Conservation (phyloP, 2,329 filamentous ascomycete species). For the Cladosporium cucumerinum region DNA sequence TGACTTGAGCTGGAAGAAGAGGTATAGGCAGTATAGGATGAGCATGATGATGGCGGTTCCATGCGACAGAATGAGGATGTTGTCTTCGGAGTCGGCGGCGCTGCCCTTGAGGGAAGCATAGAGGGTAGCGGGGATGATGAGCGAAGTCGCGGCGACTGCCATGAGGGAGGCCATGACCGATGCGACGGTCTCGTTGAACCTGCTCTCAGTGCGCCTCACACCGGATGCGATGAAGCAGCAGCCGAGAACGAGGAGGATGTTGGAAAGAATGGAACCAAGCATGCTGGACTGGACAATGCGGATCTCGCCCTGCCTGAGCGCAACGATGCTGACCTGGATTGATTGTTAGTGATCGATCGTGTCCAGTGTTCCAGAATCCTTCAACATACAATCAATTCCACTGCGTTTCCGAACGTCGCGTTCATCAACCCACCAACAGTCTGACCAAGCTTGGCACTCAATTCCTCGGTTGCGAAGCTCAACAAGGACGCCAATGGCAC, state of each 20-base stretch:
- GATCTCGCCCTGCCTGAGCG: conserved; percentile 79
- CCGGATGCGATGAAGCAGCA: conserved; percentile 54
- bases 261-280: conserved; percentile 93
- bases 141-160: conserved; percentile 53
- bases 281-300: conserved; percentile 97
- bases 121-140: conserved; percentile 53
- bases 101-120: conserved; percentile 46
- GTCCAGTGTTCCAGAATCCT: not conserved
- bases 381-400: conserved; percentile 40
- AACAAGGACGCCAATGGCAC: conserved; percentile 84
- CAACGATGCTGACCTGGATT: conserved; percentile 80
- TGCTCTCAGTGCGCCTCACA: conserved; percentile 42
- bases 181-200: conserved; percentile 71
- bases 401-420: conserved; percentile 73
- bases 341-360: conserved; percentile 1
- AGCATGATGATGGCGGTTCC: conserved; percentile 54
- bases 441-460: conserved; percentile 73
- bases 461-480: conserved; percentile 85
- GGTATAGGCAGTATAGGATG: conserved; percentile 52
- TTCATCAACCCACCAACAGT: conserved; percentile 86
- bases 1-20: conserved; percentile 54
- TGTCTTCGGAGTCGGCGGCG: conserved; percentile 40
- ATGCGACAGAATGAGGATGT: conserved; percentile 50
- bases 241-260: conserved; percentile 72
- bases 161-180: conserved; percentile 68